Evolutionary conservation across 2,329 filamentous ascomycete genomes (phyloP).

Genomic region (Sclerotinia spermophila): DNA sequence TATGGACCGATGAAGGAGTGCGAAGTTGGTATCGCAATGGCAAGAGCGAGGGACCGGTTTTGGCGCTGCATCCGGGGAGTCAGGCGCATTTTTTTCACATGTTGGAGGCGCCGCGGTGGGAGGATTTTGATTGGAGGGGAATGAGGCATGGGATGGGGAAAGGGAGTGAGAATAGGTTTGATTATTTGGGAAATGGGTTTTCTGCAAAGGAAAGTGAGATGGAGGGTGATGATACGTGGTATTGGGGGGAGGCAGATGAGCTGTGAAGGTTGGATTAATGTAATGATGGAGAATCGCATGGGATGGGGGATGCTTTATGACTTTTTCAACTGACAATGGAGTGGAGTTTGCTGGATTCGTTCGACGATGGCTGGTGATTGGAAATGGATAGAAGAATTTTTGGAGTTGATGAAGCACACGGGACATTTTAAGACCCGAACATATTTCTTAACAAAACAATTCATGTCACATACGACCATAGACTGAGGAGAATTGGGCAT

Average conservation of each 20-base stretch:
- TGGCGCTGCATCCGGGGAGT: conserved; percentile 25
- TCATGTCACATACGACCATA: too few species aligned
- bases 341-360: background rate
- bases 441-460: too few species aligned
- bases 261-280: background rate
- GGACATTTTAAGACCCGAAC: too few species aligned
- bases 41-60: conserved; percentile 19
- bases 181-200: conserved; percentile 25
- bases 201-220: conserved; percentile 12
- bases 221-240: conserved; percentile 16
- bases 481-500: too few species aligned
- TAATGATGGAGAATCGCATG: too few species aligned
- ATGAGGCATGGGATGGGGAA: background rate
- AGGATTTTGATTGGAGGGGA: conserved; percentile 21
- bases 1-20: conserved; percentile 19
- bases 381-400: background rate
- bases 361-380: background rate
- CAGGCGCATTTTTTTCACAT: conserved; percentile 23
- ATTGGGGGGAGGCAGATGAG: conserved; percentile 11
- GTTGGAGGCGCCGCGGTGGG: conserved; percentile 16
- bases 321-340: background rate
- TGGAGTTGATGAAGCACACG: background rate
- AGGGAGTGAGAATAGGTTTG: conserved; percentile 13
- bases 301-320: too few species aligned
- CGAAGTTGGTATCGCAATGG: conserved; percentile 32